Base-by-base conservation (phyloP, 2,329 filamentous ascomycete species). In the Davidsoniella eucalypti region DNA sequence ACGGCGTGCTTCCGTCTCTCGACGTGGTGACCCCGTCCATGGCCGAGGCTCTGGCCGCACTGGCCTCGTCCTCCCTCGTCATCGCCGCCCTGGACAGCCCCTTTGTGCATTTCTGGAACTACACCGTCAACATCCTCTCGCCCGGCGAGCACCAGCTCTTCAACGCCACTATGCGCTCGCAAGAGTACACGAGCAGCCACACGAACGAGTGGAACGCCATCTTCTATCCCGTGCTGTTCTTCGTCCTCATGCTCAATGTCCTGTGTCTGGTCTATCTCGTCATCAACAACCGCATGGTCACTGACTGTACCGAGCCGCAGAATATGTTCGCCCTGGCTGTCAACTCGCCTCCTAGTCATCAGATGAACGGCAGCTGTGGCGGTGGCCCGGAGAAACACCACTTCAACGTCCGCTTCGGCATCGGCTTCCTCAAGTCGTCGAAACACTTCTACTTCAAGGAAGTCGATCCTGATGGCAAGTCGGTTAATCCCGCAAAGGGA, bases 281-380 rank as follows among this genome's bases (percentile, higher is more conserved):
- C 44, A 67, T 72, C 55, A 60, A 66, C 5, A 66, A 67, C 0
- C 75, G 76, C 1, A 71, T 85, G 18, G 75, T 90, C 6, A 87
- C 82, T 1, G 85, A 90, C 64, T 87, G 83, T 59, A 84, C 79
- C 0, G 84, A 90, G 58, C 82, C 84, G 1, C 76, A 81, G 49
- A 87, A 87, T 59, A 65, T 87, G 2, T 87, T 88, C 57, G 69
- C 78, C 0, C 64, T 87, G 0, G 80, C 82, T 2, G 68, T 88
- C 48, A 87, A 87, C 58, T 66, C 64, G 48, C 64, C 67, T 1
- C 64, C 65, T 2, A 66, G 62, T 38, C 50, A 53, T 4, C 61
- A 61, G 16, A 55, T 69, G 42, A 58, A 62, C 29, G 65, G 66
- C 0, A 63, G 61, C 52, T 69, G 66, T 52, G 65, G 64, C 2